phyloP scores from a whole-genome alignment of 2,329 filamentous ascomycete genomes.

The Epichloe coenophiala region DNA sequence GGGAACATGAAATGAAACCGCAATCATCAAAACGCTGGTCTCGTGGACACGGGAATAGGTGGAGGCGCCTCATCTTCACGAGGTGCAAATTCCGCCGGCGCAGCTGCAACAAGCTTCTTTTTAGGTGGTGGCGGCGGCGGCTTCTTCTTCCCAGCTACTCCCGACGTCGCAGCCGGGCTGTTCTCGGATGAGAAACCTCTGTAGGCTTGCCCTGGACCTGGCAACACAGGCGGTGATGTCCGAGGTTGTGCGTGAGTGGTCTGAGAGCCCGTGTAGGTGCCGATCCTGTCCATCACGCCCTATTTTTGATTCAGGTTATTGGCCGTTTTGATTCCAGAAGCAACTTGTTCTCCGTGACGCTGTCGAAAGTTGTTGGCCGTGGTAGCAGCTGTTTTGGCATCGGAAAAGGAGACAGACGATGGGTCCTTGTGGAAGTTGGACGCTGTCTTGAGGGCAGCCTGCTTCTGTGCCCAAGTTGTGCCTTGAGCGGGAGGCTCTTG shows the following conservation, averaged over 20 bases:
- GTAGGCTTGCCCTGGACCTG: not conserved
- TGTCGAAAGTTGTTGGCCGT: conserved; percentile 58
- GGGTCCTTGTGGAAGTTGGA: conserved; percentile 46
- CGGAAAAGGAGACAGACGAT: conserved; percentile 44
- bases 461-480: conserved; percentile 51
- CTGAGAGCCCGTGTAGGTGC: conserved; percentile 13
- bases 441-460: conserved; percentile 49
- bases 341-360: conserved; percentile 54
- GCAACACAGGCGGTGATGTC: conserved; percentile 1
- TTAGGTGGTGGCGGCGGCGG: conserved; percentile 37
- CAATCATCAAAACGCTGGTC: conserved; percentile 29
- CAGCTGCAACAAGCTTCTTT: conserved; percentile 32
- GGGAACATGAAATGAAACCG: not conserved
- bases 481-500: conserved; percentile 27
- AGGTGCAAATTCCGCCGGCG: conserved; percentile 6
- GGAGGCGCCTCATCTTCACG: conserved; percentile 27
- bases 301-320: conserved; percentile 49
- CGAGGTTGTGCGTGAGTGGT: conserved; percentile 3
- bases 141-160: conserved; percentile 35
- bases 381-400: conserved; percentile 42
- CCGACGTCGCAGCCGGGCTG: not conserved
- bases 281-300: conserved; percentile 30
- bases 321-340: conserved; percentile 43
- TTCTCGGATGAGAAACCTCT: not conserved
- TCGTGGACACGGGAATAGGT: conserved; percentile 38